Base-by-base conservation (phyloP, 805 yeast genomes). In the Komagataella pseudopastoris region DNA sequence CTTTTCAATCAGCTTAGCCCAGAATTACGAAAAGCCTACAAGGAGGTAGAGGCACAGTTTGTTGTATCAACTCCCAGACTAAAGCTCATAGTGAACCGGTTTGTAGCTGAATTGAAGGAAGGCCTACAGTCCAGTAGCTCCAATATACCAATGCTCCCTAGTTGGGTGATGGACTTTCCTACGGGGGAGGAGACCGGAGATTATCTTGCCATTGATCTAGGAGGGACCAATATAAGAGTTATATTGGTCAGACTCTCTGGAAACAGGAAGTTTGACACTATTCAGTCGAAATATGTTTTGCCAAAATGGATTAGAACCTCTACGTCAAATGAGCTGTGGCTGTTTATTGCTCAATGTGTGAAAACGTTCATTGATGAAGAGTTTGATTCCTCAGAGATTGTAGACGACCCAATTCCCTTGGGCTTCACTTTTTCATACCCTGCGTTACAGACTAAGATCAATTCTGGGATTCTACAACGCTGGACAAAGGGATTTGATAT, bases 401-500 rank as follows among this genome's bases (percentile, higher is more conserved):
- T 18, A 30, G 87, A 86, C 54, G 76, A 72, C 45, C 89, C 91
- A 59, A 69, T 86, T 54, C 90, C 95, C 51, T 76, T 91, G 62
- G 98, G 99, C 49, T 91, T 91, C 78, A 91, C 98, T 44, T 91
- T 91, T 73, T 84, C 95, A 12, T 91, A 83, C 73, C 97, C 98
- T 18, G 85, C 87, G 46, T 72, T 85, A 46, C 99, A 91, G 71
- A 66, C 72, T 58, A 85, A 85, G 54, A 88, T 91, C 67, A 85
- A 88, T 73, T 74, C 77, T 59, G 99, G 98, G 67, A 64, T 85
- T 52, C 77, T 91, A 64, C 96, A 88, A 75, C 79, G 91, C 69
- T 91, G 98, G 98, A 91, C 98, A 56, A 91, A 91, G 73, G 99
- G 98, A 57, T 91, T 87, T 70, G 96, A 91, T 68, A 88, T 91